These are phyloP conservation scores for Diversispora eburnea DNA, from an alignment of 192 early-diverging fungal genomes.

Conservation along the genomic window DNA sequence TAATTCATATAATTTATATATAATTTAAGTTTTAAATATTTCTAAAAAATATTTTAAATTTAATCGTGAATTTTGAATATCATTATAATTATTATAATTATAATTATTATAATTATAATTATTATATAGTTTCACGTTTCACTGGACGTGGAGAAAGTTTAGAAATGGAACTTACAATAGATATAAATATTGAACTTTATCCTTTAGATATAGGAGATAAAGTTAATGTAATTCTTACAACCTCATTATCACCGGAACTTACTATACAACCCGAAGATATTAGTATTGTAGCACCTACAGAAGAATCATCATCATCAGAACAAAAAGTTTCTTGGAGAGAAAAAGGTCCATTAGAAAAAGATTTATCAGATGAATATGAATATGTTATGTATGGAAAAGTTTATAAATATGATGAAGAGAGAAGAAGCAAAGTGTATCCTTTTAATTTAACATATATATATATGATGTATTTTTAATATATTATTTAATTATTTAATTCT, in stretches of 20 bases:
- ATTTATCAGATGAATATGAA: slow-evolving; percentile 92
- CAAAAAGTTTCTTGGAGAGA: slow-evolving; percentile 63
- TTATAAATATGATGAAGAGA: slow-evolving; percentile 89
- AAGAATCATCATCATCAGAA: slow-evolving; percentile 42
- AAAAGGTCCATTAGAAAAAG: slow-evolving; percentile 58
- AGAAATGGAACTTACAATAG: slow-evolving; percentile 88
- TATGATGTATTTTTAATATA: too few relatives aligned
- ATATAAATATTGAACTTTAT: slow-evolving; percentile 95
- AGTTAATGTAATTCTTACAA: slow-evolving; percentile 77
- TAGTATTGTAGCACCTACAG: slow-evolving; percentile 31
- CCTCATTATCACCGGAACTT: slow-evolving; percentile 66
- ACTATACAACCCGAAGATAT: slow-evolving; percentile 44
- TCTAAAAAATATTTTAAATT: background rate
- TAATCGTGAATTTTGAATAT: too few relatives aligned
- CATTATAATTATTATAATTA: too few relatives aligned
- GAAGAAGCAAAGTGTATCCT: slow-evolving; percentile 61
- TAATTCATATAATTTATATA: background rate
- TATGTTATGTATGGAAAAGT: slow-evolving; percentile 99
- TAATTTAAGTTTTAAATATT: background rate
- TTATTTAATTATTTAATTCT: slow-evolving; percentile 1
- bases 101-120: too few relatives aligned
- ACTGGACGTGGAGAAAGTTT: slow-evolving; percentile 76
- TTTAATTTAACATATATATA: background rate
- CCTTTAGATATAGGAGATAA: slow-evolving; percentile 81
- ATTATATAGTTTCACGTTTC: slow-evolving; percentile 77